Evolutionary conservation across 495 filamentous ascomycete genomes (phyloP).

Genomic region (Neurospora intermedia): DNA sequence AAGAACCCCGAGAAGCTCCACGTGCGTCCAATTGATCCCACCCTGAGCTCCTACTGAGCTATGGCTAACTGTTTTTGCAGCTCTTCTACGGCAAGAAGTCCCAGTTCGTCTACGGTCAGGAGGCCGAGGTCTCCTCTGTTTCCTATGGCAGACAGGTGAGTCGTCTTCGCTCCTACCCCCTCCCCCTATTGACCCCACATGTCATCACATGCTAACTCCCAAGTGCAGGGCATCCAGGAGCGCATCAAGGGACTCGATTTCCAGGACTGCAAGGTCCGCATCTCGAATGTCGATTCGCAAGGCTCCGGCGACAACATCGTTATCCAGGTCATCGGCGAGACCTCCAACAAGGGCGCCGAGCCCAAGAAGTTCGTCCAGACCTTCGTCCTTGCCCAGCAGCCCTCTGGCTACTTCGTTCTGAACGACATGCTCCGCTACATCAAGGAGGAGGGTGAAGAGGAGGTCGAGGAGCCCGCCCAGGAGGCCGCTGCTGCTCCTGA

Average conservation of each 20-base stretch:
- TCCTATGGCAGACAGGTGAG: constrained; percentile 76
- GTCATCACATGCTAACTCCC: constrained; percentile 6
- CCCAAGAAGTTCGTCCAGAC: constrained; percentile 95
- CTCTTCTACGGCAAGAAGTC: constrained; percentile 77
- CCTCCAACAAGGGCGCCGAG: constrained; percentile 81
- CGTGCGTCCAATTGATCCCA: constrained; percentile 38
- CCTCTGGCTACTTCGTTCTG: constrained; percentile 93
- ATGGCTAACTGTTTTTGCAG: constrained; percentile 21
- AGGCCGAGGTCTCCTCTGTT: constrained; percentile 76
- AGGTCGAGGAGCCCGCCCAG: constrained; percentile 30
- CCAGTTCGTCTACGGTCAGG: constrained; percentile 72
- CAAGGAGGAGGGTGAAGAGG: constrained; percentile 62
- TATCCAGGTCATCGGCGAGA: constrained; percentile 95
- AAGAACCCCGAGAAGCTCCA: constrained; percentile 87
- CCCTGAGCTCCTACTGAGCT: background rate
- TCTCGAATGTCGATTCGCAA: constrained; percentile 95
- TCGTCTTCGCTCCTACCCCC: constrained; percentile 1
- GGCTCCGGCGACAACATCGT: constrained; percentile 85
- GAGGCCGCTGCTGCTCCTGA: constrained; percentile 34
- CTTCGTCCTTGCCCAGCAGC: constrained; percentile 94
- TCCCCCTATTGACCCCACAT: background rate
- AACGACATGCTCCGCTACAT: constrained; percentile 97
- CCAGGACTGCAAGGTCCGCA: constrained; percentile 96
- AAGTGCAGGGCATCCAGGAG: constrained; percentile 71
- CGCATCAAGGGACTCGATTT: constrained; percentile 86